phyloP scores from a whole-genome alignment of 1,139 yeast genomes.

The Nadsonia commutata region DNA sequence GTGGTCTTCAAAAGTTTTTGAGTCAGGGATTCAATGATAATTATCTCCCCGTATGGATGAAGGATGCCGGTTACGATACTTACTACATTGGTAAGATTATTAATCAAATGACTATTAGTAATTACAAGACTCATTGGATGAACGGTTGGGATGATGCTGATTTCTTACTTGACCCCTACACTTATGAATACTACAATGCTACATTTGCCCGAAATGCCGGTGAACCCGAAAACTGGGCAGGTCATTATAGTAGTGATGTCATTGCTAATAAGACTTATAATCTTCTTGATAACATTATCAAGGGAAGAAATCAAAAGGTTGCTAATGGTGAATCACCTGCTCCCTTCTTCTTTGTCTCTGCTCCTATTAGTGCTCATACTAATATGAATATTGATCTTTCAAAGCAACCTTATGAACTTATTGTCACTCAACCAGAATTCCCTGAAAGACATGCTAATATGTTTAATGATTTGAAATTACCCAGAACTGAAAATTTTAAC shows the following conservation, averaged over 20 bases:
- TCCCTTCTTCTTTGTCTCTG: constrained; percentile 6
- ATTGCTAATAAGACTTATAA: constrained; percentile 4
- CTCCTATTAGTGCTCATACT: constrained; percentile 6
- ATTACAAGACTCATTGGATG: constrained; percentile 4
- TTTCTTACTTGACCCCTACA: constrained; percentile 5
- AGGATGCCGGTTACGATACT: constrained; percentile 6
- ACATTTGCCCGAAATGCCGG: constrained; percentile 5
- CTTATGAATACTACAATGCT: constrained; percentile 4
- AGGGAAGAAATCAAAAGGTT: neutral
- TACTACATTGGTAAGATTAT: constrained; percentile 6
- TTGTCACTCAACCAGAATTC: constrained; percentile 3
- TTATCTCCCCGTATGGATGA: constrained; percentile 5
- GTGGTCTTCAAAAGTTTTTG: constrained; percentile 7
- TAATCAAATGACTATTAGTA: constrained; percentile 5
- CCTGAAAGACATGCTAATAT: constrained; percentile 5
- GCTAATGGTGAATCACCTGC: constrained; percentile 1
- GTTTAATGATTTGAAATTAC: constrained; percentile 4
- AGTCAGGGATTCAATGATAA: constrained; percentile 5
- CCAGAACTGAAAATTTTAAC: constrained; percentile 5
- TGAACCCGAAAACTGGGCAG: constrained; percentile 3
- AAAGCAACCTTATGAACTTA: constrained; percentile 1
- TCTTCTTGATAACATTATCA: constrained; percentile 1
- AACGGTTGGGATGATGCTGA: constrained; percentile 5
- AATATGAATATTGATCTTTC: constrained; percentile 1
- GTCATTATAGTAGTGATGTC: constrained; percentile 3